Conservation (phyloP, 768 basidiomycete genomes). For the Lactifluus hygrophoroides region DNA sequence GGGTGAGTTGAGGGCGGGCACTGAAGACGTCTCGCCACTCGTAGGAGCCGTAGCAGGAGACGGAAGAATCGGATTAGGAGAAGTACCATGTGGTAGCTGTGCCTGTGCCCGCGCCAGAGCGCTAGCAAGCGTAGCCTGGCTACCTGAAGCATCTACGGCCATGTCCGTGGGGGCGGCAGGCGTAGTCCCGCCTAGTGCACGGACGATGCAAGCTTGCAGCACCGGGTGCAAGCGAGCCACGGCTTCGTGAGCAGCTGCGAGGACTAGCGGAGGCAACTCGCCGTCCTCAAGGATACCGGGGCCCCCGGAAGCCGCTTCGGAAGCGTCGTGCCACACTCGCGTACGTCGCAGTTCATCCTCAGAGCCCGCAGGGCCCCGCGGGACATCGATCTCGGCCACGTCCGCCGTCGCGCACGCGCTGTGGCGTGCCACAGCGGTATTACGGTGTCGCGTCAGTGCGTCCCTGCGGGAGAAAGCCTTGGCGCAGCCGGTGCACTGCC, state of each 20-base stretch:
- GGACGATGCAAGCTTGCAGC: constrained; percentile 15
- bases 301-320: constrained; percentile 22
- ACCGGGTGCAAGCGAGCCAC: constrained; percentile 16
- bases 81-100: constrained; percentile 28
- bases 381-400: constrained; percentile 46
- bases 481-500: constrained; percentile 64
- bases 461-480: constrained; percentile 72
- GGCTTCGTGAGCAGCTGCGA: constrained; percentile 16
- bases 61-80: constrained; percentile 11
- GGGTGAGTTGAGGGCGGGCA: constrained; percentile 6
- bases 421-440: constrained; percentile 42
- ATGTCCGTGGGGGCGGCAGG: constrained; percentile 4
- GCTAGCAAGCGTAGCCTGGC: constrained; percentile 63
- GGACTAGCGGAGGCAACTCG: constrained; percentile 15
- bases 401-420: constrained; percentile 47
- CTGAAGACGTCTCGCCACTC: neutral
- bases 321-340: constrained; percentile 58
- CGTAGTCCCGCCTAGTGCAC: neutral
- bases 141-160: constrained; percentile 36
- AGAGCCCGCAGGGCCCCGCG: constrained; percentile 33
- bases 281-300: constrained; percentile 17
- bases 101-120: constrained; percentile 65
- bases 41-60: constrained; percentile 12
- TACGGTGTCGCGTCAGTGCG: constrained; percentile 72
- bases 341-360: constrained; percentile 44